These are phyloP conservation scores for Andrographis paniculata DNA, from an alignment of 305 asterid species.

Conservation along the genomic window DNA sequence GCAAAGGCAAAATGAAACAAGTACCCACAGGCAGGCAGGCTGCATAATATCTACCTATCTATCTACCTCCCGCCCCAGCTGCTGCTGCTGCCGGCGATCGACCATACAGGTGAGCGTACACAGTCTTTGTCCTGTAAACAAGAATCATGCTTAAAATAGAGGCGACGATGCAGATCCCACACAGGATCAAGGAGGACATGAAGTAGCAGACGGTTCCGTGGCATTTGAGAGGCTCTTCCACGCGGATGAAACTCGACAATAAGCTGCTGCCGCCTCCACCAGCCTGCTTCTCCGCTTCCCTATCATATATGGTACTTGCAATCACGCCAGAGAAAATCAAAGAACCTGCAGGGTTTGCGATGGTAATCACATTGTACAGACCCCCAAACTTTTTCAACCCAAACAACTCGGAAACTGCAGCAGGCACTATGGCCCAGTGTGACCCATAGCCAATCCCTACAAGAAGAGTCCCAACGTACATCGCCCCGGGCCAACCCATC, in stretches of 20 bases:
- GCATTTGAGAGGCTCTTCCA: slow-evolving; percentile 42
- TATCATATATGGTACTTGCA: slow-evolving; percentile 48
- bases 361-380: slow-evolving; percentile 45
- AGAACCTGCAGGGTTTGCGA: slow-evolving; percentile 56
- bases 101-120: slow-evolving; percentile 42
- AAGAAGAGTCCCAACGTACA: slow-evolving; percentile 51
- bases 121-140: slow-evolving; percentile 43
- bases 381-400: slow-evolving; percentile 54
- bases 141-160: slow-evolving; percentile 43
- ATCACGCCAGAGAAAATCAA: slow-evolving; percentile 45
- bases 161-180: slow-evolving; percentile 44
- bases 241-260: slow-evolving; percentile 22
- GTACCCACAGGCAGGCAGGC: no score
- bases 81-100: no score
- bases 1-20: no score
- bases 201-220: slow-evolving; percentile 48
- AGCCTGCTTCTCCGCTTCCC: slow-evolving; percentile 54
- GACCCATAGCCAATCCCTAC: slow-evolving; percentile 65
- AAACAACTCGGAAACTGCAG: slow-evolving; percentile 50
- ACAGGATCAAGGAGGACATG: slow-evolving; percentile 47
- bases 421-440: slow-evolving; percentile 59
- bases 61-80: no score
- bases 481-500: slow-evolving; percentile 55
- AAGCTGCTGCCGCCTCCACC: slow-evolving; percentile 17
- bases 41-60: no score